Conservation (phyloP, 192 early-diverging fungal genomes). For the Umbelopsis vinacea region DNA sequence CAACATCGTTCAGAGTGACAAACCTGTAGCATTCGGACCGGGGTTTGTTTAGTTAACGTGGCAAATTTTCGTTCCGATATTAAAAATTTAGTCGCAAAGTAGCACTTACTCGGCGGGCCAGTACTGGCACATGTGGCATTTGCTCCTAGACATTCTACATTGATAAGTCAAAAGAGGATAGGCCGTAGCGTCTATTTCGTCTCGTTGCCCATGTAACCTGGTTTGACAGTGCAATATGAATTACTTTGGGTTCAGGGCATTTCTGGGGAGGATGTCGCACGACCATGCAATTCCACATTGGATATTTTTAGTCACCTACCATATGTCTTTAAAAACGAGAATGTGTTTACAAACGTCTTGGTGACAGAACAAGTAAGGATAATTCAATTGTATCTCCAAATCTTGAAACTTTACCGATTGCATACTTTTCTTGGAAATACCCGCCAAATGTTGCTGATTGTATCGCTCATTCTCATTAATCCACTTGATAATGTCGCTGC, state of each 20-base stretch:
- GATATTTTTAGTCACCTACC: conserved; percentile 46
- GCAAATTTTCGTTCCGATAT: not conserved
- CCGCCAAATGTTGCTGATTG: conserved; percentile 38
- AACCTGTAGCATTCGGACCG: conserved; percentile 29
- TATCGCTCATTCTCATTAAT: conserved; percentile 55
- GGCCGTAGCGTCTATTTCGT: conserved; percentile 52
- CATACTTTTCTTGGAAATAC: conserved; percentile 46
- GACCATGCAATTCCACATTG: not conserved
- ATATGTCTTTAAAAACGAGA: conserved; percentile 66
- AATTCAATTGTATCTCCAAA: conserved; percentile 63
- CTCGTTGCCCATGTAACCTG: conserved; percentile 39
- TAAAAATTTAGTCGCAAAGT: not conserved
- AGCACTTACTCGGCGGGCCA: conserved; percentile 51
- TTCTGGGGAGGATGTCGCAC: too few relatives aligned
- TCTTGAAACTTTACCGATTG: conserved; percentile 63
- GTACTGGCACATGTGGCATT: conserved; percentile 66
- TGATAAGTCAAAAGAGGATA: conserved; percentile 65
- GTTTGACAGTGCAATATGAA: not conserved
- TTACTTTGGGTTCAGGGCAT: too few relatives aligned
- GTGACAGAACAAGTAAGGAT: conserved; percentile 76
- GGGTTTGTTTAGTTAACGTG: conserved; percentile 7
- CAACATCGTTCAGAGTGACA: conserved; percentile 72
- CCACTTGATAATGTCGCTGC: conserved; percentile 74
- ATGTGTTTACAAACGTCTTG: conserved; percentile 83
- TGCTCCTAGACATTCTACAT: conserved; percentile 53